Evolutionary conservation across 371 early-diverging fungal genomes (phyloP).

Genomic region (Mortierella sp.): DNA sequence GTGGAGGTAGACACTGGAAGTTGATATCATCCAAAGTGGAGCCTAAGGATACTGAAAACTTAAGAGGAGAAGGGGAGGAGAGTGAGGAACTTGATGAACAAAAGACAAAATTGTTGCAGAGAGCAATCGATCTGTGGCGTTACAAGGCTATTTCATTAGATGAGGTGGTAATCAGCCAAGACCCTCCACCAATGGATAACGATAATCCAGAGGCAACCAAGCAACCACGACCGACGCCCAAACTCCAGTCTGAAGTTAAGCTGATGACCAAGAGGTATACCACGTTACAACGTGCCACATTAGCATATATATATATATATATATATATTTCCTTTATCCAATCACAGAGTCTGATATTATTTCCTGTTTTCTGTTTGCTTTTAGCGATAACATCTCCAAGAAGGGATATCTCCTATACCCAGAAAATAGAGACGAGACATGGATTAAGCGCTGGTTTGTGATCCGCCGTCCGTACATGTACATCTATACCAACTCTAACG

Average conservation of each 20-base stretch:
- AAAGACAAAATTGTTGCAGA: slow-evolving; percentile 50
- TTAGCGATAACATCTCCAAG: slow-evolving; percentile 70
- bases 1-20: not conserved
- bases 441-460: slow-evolving; percentile 89
- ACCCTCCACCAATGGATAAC: slow-evolving; percentile 66
- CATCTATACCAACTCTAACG: slow-evolving; percentile 74
- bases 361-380: not conserved
- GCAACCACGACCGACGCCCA: slow-evolving; percentile 53
- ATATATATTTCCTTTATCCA: not conserved
- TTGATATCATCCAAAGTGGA: not conserved
- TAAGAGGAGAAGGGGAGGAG: not conserved
- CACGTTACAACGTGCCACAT: not conserved
- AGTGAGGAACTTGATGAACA: slow-evolving; percentile 8
- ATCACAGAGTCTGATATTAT: too few species aligned
- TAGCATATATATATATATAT: too few species aligned
- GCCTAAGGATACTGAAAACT: not conserved
- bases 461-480: slow-evolving; percentile 89
- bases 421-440: slow-evolving; percentile 72
- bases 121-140: slow-evolving; percentile 66
- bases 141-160: slow-evolving; percentile 60
- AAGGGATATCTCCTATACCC: slow-evolving; percentile 74
- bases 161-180: slow-evolving; percentile 66
- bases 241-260: slow-evolving; percentile 71
- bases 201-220: slow-evolving; percentile 57
- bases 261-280: slow-evolving; percentile 61